Base-by-base conservation (phyloP, 129 eudicot genomes). In the Cynara cardunculus region DNA sequence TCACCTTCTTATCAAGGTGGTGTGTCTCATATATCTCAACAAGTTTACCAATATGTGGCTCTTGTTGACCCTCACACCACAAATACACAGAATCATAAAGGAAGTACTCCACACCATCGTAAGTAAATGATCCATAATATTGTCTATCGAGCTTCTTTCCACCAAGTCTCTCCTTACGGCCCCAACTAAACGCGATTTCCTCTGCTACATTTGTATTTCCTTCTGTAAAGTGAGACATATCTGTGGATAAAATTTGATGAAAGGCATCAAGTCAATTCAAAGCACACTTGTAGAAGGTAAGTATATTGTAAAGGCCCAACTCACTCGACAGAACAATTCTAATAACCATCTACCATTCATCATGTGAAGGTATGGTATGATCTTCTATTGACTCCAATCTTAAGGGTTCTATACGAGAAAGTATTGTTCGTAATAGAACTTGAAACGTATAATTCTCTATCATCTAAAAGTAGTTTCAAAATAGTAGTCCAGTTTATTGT, bases 11-110 rank as follows among this genome's bases (percentile, higher is more conserved):
- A 28, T 83, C 77, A 35, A 44, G 86, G 69, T 24, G 78, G 49
- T 73, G 44, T 0, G 83, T 79, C 82, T 92, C 93, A 78, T 87
- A 92, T 35, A 90, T 86, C 46, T 86, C 79, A 30, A 88, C 74
- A n/a, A 92, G 82, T 85, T 87, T 92, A 46, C 88, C 95, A 67
- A 92, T 90, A 81, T 81, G 37, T 19, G 92, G 91, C 69, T 74
- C 80, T 7, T 24, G 39, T 72, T 74, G 78, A 85, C 64, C 84
- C n/a, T 71, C 75, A 30, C 77, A 62, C 80, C 73, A 79, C 76
- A 88, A 2, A 67, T 87, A 92, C 27, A 92, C 97, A 46, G 87
- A 85, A 84, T 92, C 97, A 80, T 87, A 87, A 2, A 86, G 89
- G 5, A 18, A 77, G 78, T 90, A 90, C 49, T 88, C 82, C 2